These are phyloP conservation scores for Solanum hybrid DNA, from an alignment of 305 asterid species.

Conservation along the genomic window DNA sequence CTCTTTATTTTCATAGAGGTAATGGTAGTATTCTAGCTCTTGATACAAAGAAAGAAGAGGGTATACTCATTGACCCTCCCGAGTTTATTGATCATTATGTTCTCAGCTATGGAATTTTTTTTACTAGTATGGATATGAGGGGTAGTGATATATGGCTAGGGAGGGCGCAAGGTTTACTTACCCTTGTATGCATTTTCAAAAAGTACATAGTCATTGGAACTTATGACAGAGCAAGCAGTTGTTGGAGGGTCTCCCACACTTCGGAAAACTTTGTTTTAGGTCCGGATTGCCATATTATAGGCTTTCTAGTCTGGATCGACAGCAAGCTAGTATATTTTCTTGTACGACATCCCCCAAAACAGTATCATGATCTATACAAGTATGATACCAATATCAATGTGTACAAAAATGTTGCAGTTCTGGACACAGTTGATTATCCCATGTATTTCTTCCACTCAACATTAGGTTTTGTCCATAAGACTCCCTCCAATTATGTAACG, in stretches of 20 bases:
- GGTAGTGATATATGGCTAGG: too few relatives aligned
- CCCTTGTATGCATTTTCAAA: too few relatives aligned
- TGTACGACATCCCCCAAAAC: not conserved
- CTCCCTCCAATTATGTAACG: not conserved
- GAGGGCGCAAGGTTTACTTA: too few relatives aligned
- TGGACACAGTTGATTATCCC: not conserved
- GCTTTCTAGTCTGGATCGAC: not conserved
- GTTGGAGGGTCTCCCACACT: not conserved
- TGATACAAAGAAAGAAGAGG: too few relatives aligned
- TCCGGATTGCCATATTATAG: not conserved
- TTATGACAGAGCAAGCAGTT: not conserved
- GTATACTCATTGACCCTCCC: too few relatives aligned
- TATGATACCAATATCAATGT: not conserved
- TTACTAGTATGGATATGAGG: too few relatives aligned
- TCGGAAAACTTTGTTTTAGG: not conserved
- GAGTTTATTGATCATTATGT: too few relatives aligned
- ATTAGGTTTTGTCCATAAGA: not conserved
- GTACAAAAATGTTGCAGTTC: not conserved
- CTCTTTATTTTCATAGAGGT: too few relatives aligned
- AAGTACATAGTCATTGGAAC: too few relatives aligned
- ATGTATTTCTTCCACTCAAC: not conserved
- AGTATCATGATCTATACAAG: not conserved
- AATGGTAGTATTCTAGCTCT: too few relatives aligned
- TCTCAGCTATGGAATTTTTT: too few relatives aligned
- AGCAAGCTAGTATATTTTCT: not conserved